Conservation (phyloP, 495 filamentous ascomycete species). For the Cudoniella acicularis region DNA sequence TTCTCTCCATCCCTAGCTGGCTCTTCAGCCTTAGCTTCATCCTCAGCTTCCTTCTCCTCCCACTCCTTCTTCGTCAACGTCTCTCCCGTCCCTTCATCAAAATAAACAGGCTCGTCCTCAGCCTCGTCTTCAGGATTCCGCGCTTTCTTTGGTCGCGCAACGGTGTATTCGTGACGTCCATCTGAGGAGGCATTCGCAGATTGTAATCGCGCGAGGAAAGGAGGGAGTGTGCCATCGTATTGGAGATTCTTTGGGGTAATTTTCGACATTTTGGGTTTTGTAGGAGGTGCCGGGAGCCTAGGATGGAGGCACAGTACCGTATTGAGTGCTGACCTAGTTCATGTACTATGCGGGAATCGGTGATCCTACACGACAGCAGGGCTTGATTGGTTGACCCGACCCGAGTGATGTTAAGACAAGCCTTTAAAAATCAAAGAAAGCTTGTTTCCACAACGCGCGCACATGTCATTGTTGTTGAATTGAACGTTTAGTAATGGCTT, state of each 20-base stretch:
- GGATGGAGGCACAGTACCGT: too few relatives aligned
- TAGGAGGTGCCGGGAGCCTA: too few relatives aligned
- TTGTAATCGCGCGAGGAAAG: constrained; percentile 49
- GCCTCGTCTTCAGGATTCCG: constrained; percentile 23
- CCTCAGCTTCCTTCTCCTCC: constrained; percentile 17
- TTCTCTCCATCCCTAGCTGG: constrained; percentile 3
- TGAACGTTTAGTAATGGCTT: not conserved
- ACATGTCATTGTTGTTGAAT: not conserved
- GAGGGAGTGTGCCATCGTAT: constrained; percentile 46
- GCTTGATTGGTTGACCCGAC: too few relatives aligned
- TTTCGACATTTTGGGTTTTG: constrained; percentile 32
- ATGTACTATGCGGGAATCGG: too few relatives aligned
- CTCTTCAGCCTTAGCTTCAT: not conserved
- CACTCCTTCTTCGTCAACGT: constrained; percentile 34
- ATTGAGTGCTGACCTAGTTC: too few relatives aligned
- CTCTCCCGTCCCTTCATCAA: constrained; percentile 35
- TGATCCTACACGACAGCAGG: too few relatives aligned
- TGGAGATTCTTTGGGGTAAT: constrained; percentile 51
- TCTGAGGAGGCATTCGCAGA: constrained; percentile 34
- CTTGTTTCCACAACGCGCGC: too few relatives aligned
- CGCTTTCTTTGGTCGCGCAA: constrained; percentile 27
- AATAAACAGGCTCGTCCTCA: constrained; percentile 35
- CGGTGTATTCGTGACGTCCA: constrained; percentile 24
- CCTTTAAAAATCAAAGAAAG: too few relatives aligned
- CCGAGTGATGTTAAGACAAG: too few relatives aligned